Percentiles rank a stretch among this genome's conserved stretches.
phyloP scores from a whole-genome alignment of 306 rosid species.

The Trifolium pratense region DNA sequence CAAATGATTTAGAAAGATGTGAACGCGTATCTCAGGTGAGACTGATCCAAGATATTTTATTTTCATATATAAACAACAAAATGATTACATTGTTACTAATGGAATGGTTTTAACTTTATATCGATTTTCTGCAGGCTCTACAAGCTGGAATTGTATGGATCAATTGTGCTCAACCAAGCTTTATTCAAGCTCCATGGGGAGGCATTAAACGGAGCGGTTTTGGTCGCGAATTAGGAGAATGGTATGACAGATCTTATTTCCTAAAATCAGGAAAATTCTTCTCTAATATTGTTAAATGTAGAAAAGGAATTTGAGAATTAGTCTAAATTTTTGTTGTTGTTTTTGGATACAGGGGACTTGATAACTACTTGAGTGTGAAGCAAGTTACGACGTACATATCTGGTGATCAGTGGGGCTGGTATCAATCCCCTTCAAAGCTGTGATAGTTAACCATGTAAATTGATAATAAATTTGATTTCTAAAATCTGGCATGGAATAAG shows the following conservation, averaged over 20 bases:
- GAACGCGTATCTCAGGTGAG: constrained; percentile 87
- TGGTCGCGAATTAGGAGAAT: constrained; percentile 97
- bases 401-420: constrained; percentile 94
- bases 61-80: constrained; percentile 6
- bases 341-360: constrained; percentile 71
- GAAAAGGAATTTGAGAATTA: constrained; percentile 23
- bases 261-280: constrained; percentile 16
- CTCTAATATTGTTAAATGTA: constrained; percentile 12
- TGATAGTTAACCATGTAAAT: constrained; percentile 42
- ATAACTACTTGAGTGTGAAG: constrained; percentile 87
- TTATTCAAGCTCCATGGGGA: constrained; percentile 99
- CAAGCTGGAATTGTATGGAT: constrained; percentile 94
- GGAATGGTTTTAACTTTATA: neutral
- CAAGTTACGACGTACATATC: constrained; percentile 81
- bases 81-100: constrained; percentile 23
- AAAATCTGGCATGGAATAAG: constrained; percentile 22
- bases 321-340: constrained; percentile 1
- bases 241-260: constrained; percentile 54
- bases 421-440: constrained; percentile 77
- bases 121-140: constrained; percentile 62
- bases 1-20: constrained; percentile 90
- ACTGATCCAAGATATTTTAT: constrained; percentile 28
- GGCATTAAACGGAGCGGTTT: constrained; percentile 95
- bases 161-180: constrained; percentile 97
- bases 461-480: constrained; percentile 20